Evolutionary conservation across 306 rosid species (phyloP).

Genomic region (Cucurbita ficifolia): DNA sequence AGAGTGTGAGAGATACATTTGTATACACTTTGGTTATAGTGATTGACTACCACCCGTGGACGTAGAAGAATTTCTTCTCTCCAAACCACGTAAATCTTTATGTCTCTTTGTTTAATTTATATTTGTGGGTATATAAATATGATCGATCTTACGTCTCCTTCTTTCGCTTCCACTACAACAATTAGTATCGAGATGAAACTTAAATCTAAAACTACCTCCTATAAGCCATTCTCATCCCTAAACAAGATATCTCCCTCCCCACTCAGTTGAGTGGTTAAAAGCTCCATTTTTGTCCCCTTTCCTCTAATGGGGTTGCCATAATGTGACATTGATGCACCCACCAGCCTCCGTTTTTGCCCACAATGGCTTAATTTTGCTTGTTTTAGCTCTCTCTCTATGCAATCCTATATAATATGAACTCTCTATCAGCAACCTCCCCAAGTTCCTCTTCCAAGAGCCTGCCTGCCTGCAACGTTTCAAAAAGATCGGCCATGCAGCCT

Average conservation of each 20-base stretch:
- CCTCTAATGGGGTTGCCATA: not conserved
- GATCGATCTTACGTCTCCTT: too few relatives aligned
- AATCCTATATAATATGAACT: slow-evolving; percentile 53
- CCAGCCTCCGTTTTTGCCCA: not conserved
- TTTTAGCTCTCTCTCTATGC: not conserved
- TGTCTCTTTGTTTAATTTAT: too few relatives aligned
- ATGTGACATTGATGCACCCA: slow-evolving; percentile 4
- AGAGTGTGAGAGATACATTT: too few relatives aligned
- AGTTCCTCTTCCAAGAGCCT: slow-evolving; percentile 4
- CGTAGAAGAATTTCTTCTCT: too few relatives aligned
- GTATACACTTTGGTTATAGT: too few relatives aligned
- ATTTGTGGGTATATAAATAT: too few relatives aligned
- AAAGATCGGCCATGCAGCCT: slow-evolving; percentile 41
- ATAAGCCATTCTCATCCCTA: not conserved
- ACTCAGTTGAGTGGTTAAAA: slow-evolving; percentile 3
- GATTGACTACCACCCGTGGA: too few relatives aligned
- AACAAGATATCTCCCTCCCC: not conserved
- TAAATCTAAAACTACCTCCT: too few relatives aligned
- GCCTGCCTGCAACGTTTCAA: slow-evolving; percentile 22
- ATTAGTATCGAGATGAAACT: not conserved
- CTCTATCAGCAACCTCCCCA: slow-evolving; percentile 18
- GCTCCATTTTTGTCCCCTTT: not conserved
- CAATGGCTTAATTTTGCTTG: not conserved
- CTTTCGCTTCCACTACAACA: too few relatives aligned
- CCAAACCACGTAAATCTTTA: too few relatives aligned